A percentile compares a stretch with the other conserved stretches of the same genome.
phyloP scores from a whole-genome alignment of 257 asterid genomes.

The Oldenlandia corymbosa region DNA sequence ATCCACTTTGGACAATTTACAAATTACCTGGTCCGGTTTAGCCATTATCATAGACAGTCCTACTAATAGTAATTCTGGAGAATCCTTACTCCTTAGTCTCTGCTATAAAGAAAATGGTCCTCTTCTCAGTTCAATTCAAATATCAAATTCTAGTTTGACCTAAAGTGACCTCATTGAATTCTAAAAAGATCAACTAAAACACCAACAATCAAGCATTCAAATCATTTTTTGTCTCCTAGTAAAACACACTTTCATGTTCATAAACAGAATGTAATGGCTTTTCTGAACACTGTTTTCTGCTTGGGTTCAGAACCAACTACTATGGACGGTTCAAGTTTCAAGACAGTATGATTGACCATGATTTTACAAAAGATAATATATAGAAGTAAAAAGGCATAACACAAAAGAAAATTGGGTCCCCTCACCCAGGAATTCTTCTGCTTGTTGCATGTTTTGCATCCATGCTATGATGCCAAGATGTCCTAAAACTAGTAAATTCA shows the following conservation, averaged over 20 bases:
- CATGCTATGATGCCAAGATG: not conserved
- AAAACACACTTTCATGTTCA: not conserved
- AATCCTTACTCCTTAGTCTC: slow-evolving; percentile 20
- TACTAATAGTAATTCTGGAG: not conserved
- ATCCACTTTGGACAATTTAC: not conserved
- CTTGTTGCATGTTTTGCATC: not conserved
- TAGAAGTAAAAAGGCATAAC: not conserved
- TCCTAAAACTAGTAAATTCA: too few species aligned
- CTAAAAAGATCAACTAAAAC: too few species aligned
- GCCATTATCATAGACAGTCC: too few species aligned
- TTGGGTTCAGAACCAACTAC: not conserved
- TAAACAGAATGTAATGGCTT: not conserved
- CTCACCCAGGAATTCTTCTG: not conserved
- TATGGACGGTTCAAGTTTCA: slow-evolving; percentile 7
- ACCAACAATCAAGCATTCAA: not conserved
- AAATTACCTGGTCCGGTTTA: slow-evolving; percentile 11
- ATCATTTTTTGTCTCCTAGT: not conserved
- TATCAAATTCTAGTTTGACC: not conserved
- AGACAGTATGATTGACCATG: slow-evolving; percentile 11
- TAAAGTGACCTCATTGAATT: too few species aligned
- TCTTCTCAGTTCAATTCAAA: not conserved
- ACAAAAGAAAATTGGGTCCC: not conserved
- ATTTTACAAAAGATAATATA: too few species aligned
- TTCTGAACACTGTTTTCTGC: slow-evolving; percentile 2
- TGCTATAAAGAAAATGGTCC: not conserved